Base-by-base conservation (phyloP, 331 rosid genomes). In the Rosa hybrid region DNA sequence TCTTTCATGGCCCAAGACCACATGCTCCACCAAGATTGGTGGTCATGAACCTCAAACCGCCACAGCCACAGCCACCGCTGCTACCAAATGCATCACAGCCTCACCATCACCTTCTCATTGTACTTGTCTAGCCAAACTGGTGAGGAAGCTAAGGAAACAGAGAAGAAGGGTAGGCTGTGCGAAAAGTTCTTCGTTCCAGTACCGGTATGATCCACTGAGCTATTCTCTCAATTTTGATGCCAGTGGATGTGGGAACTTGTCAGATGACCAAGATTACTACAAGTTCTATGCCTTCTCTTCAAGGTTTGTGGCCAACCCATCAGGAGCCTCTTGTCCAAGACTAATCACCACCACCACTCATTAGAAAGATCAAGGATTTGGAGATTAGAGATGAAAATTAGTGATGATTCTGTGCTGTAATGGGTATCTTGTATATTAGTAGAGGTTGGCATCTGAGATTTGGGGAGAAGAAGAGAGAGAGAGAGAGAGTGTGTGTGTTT, bases 281-380 rank as follows among this genome's bases (percentile, higher is more conserved):
- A 88, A 84, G 83, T 94, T 88, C 72, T 94, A 74, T 70, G 91
- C 98, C 3, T 94, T 94, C 81, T 89, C 98, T 71, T 91, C 98
- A 0, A 89, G 97, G 80, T 94, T 91, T 78, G 91, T 84, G 53
- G 84, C 92, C 14, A 85, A 86, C 81, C 90, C 90, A 56, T 87
- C 91, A 51, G 83, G 79, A 78, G 59, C 83, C 64, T 25, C 72
- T 75, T 71, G 88, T 71, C 72, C 86, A 2, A 53, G 74, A 79
- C 65, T 81, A 49, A 25, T 83, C 16, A 18, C 70, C 12, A 74
- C 84, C 49, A 67, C 41, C 68, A 45, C 88, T 14, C 85, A 57
- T 42, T 81, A 80, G 71, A 12, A 20, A 57, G 2, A 71, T 14
- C 72, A 68, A 68, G 49, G 23, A 38, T 38, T 18, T 1, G 48